Conservation (phyloP, 441 rosid species). For the Isatis lusitanica region DNA sequence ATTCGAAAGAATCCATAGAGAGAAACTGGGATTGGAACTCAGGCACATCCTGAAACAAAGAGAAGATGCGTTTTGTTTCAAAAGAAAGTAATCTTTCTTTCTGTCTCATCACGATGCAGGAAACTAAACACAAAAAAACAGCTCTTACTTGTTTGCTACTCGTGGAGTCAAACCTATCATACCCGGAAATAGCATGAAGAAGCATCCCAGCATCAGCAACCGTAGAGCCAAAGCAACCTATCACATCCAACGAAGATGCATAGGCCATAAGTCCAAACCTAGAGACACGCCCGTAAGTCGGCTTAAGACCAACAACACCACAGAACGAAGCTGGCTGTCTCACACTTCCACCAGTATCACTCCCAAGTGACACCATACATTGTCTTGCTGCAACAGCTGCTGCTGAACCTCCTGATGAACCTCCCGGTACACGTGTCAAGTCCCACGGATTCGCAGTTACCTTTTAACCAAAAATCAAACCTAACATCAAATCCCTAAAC, state of each 20-base stretch:
- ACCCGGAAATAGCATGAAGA: constrained; percentile 83
- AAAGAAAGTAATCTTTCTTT: neutral
- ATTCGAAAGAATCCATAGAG: constrained; percentile 46
- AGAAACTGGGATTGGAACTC: constrained; percentile 57
- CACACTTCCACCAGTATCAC: constrained; percentile 98
- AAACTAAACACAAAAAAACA: neutral
- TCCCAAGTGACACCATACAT: constrained; percentile 85
- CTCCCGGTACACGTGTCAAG: constrained; percentile 83
- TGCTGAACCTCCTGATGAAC: constrained; percentile 95
- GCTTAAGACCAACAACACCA: constrained; percentile 94
- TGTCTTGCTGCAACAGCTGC: constrained; percentile 94
- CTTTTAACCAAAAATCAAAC: constrained; percentile 45
- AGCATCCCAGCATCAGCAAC: constrained; percentile 89
- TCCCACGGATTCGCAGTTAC: constrained; percentile 97
- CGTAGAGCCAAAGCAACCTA: constrained; percentile 85
- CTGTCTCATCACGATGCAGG: neutral
- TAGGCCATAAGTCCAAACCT: constrained; percentile 95
- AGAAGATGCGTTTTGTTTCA: neutral
- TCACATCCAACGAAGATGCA: constrained; percentile 92
- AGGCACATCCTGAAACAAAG: constrained; percentile 65
- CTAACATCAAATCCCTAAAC: constrained; percentile 46
- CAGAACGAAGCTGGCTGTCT: constrained; percentile 96
- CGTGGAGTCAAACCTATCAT: constrained; percentile 80
- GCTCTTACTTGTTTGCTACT: constrained; percentile 66
- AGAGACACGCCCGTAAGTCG: constrained; percentile 92